phyloP scores from a whole-genome alignment of 169 alveolate species.

The Theileria orientalis region DNA sequence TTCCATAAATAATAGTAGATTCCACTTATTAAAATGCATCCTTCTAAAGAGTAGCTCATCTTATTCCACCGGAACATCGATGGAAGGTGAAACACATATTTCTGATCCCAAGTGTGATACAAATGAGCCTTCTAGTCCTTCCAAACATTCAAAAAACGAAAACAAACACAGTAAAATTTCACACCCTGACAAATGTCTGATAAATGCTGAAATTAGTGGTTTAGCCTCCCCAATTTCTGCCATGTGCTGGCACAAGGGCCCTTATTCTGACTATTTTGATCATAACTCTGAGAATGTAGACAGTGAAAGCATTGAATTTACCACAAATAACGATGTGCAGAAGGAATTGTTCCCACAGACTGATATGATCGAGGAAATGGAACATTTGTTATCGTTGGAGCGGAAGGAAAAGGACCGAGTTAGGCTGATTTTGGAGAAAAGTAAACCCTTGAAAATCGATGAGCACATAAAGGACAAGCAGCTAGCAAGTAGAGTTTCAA shows the following conservation, averaged over 20 bases:
- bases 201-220: slow-evolving; percentile 44
- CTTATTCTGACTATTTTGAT: slow-evolving; percentile 22
- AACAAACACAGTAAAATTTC: neutral
- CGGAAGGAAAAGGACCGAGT: slow-evolving; percentile 39
- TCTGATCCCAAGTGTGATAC: neutral
- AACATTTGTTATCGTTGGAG: slow-evolving; percentile 44
- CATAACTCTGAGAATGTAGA: neutral
- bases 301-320: neutral
- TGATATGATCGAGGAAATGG: slow-evolving; percentile 33
- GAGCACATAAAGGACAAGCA: neutral
- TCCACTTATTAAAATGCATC: neutral
- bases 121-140: too few species aligned
- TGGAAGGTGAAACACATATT: neutral
- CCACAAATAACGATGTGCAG: neutral
- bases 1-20: neutral
- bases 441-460: slow-evolving; percentile 34
- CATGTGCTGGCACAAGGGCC: slow-evolving; percentile 56
- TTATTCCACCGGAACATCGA: neutral
- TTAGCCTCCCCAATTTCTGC: slow-evolving; percentile 48
- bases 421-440: slow-evolving; percentile 16
- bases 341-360: neutral
- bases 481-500: slow-evolving; percentile 14
- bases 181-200: slow-evolving; percentile 12
- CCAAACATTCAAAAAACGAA: too few species aligned
- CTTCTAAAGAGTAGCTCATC: neutral